These are phyloP conservation scores for Grosmannia penicillata DNA, from an alignment of 2,329 filamentous ascomycete species.

Conservation along the genomic window DNA sequence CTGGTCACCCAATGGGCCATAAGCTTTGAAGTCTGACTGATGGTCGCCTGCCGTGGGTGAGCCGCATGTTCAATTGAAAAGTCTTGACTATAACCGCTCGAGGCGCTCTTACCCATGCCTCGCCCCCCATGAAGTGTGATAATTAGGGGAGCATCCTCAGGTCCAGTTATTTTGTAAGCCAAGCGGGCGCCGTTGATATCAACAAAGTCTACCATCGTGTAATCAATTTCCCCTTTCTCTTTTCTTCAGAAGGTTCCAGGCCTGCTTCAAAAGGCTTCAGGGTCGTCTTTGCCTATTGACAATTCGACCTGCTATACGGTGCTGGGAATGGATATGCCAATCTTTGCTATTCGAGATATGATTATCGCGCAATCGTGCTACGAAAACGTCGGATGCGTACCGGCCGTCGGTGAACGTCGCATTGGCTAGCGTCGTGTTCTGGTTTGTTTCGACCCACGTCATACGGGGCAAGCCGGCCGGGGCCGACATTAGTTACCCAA, in stretches of 20 bases:
- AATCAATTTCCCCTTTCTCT: too few species aligned
- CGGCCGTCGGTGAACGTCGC: too few species aligned
- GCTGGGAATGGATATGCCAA: too few species aligned
- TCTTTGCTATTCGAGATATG: too few species aligned
- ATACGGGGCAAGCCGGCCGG: too few species aligned
- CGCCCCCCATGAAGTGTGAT: slow-evolving; percentile 23
- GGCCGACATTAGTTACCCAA: too few species aligned
- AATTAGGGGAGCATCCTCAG: slow-evolving; percentile 16
- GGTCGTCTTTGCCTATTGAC: not conserved
- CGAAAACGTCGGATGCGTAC: not conserved
- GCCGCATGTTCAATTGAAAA: too few species aligned
- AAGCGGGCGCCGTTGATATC: slow-evolving; percentile 19
- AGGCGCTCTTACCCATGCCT: slow-evolving; percentile 16
- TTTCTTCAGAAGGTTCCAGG: not conserved
- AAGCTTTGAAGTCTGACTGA: slow-evolving; percentile 18
- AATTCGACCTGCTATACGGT: not conserved
- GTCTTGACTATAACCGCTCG: not conserved
- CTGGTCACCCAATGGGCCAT: slow-evolving; percentile 13
- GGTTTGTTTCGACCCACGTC: too few species aligned
- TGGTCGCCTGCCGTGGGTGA: slow-evolving; percentile 17
- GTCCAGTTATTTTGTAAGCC: slow-evolving; percentile 18
- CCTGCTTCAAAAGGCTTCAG: not conserved
- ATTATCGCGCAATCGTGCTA: not conserved
- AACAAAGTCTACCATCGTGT: slow-evolving; percentile 12
- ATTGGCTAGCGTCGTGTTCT: too few species aligned